Evolutionary conservation across 2,329 filamentous ascomycete species (phyloP).

Genomic region (Fusarium denticulatum): DNA sequence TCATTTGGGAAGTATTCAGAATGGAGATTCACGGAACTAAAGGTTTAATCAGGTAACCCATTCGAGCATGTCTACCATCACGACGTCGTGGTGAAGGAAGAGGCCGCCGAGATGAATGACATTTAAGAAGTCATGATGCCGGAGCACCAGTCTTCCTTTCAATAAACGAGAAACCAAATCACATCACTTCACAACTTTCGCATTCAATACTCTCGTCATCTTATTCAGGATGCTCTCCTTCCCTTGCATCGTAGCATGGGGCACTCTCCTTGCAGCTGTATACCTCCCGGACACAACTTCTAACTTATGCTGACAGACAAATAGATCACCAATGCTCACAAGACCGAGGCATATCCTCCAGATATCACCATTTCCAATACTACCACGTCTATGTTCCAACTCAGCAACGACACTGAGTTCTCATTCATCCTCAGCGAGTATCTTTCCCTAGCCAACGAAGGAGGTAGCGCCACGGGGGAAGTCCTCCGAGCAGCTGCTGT

Average conservation of each 20-base stretch:
- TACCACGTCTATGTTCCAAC: slow-evolving; percentile 20
- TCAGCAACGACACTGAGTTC: slow-evolving; percentile 25
- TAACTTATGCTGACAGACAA: not conserved
- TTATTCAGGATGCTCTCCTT: not conserved
- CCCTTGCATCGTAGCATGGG: not conserved
- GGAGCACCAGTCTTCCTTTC: not conserved
- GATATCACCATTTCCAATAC: slow-evolving; percentile 11
- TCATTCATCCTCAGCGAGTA: slow-evolving; percentile 28
- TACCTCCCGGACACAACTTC: fast-evolving
- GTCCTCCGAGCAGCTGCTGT: slow-evolving; percentile 18
- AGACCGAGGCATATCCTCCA: not conserved
- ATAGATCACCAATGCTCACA: not conserved
- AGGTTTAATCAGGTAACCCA: not conserved
- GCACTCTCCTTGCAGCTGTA: not conserved
- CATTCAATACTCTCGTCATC: not conserved
- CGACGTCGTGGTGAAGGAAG: not conserved
- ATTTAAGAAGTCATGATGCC: not conserved
- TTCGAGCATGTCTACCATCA: not conserved
- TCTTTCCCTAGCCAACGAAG: slow-evolving; percentile 25
- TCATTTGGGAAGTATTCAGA: not conserved
- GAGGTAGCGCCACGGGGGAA: slow-evolving; percentile 15
- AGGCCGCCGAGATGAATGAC: not conserved
- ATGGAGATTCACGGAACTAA: not conserved
- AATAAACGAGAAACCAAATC: not conserved
- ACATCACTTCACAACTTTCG: not conserved